A percentile compares a stretch with the other conserved stretches of the same genome.
Conservation (phyloP, 2,329 filamentous ascomycete genomes). For the Rhynchosporium graminicola region DNA sequence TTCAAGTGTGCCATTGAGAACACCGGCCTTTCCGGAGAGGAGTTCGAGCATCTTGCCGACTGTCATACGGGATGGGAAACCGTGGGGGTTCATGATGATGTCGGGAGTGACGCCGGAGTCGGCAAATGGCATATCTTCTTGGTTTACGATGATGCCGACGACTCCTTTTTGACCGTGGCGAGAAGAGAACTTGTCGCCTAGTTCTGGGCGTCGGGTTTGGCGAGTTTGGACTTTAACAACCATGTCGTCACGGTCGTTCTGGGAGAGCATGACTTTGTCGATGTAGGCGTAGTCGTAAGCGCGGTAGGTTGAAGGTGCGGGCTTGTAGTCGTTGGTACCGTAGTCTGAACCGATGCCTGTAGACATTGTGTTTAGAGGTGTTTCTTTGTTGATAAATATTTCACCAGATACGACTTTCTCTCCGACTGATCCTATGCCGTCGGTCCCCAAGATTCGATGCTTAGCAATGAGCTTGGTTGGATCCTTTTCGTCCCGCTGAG, state of each 20-base stretch:
- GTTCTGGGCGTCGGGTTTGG: constrained; percentile 92
- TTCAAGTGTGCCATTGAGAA: constrained; percentile 80
- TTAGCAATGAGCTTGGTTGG: constrained; percentile 66
- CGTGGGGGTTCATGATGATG: constrained; percentile 99
- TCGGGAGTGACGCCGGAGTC: constrained; percentile 91
- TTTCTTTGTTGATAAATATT: constrained; percentile 87
- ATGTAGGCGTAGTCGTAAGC: constrained; percentile 85
- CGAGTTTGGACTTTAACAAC: constrained; percentile 93
- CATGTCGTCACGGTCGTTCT: constrained; percentile 81
- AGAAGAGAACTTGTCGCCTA: constrained; percentile 98
- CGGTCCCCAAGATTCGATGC: constrained; percentile 73
- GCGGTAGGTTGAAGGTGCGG: constrained; percentile 75
- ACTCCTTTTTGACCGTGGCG: constrained; percentile 98
- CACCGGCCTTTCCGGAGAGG: constrained; percentile 88
- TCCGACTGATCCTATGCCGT: constrained; percentile 87
- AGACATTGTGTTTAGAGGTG: constrained; percentile 74
- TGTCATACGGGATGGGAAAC: constrained; percentile 99
- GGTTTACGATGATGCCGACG: constrained; percentile 92
- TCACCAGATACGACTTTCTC: constrained; percentile 76
- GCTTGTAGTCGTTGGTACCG: constrained; percentile 61
- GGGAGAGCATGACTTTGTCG: constrained; percentile 93
- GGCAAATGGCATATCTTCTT: constrained; percentile 95
- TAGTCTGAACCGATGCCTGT: constrained; percentile 70
- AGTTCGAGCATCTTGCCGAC: constrained; percentile 97
- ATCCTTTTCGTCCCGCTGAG: constrained; percentile 51